A percentile compares a stretch with the other conserved stretches of the same genome.
Evolutionary conservation across 345 rosid species (phyloP).

Genomic region (Populus euphratica): DNA sequence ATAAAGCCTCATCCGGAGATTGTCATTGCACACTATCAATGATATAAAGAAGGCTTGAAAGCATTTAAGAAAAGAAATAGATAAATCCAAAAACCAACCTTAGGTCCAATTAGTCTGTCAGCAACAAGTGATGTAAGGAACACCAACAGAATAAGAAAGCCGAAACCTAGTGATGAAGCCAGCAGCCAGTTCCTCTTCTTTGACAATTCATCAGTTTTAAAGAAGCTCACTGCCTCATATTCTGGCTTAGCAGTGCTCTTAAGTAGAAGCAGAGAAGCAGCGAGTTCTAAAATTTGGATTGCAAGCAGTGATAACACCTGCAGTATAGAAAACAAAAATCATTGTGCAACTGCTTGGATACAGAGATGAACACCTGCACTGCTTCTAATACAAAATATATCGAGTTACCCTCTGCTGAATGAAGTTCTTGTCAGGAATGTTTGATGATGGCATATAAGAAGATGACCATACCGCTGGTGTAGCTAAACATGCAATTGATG

Average conservation of each 20-base stretch:
- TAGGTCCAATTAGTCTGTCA: conserved; percentile 37
- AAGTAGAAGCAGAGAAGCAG: conserved; percentile 51
- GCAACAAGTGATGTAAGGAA: conserved; percentile 49
- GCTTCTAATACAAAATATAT: neutral
- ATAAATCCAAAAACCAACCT: conserved; percentile 42
- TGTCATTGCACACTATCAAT: neutral
- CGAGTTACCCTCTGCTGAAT: neutral
- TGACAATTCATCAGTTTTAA: conserved; percentile 22
- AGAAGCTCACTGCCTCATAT: conserved; percentile 34
- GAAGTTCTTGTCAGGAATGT: neutral
- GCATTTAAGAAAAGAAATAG: neutral
- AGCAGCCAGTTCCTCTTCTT: conserved; percentile 56
- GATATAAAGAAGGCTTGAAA: neutral
- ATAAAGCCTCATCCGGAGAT: neutral
- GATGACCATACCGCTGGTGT: too few relatives aligned
- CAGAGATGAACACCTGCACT: too few relatives aligned
- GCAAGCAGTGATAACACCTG: conserved; percentile 61
- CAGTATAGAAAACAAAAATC: conserved; percentile 14
- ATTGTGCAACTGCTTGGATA: conserved; percentile 2
- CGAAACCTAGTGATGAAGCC: conserved; percentile 63
- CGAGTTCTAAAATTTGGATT: conserved; percentile 55
- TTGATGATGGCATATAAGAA: neutral
- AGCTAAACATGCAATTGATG: neutral
- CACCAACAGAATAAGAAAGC: conserved; percentile 45
- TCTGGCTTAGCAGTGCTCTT: conserved; percentile 45